Evolutionary conservation across 257 asterid species (phyloP), one percentile per base, ranked within the genome.

Genomic region (Jaltomata sinuosa): DNA sequence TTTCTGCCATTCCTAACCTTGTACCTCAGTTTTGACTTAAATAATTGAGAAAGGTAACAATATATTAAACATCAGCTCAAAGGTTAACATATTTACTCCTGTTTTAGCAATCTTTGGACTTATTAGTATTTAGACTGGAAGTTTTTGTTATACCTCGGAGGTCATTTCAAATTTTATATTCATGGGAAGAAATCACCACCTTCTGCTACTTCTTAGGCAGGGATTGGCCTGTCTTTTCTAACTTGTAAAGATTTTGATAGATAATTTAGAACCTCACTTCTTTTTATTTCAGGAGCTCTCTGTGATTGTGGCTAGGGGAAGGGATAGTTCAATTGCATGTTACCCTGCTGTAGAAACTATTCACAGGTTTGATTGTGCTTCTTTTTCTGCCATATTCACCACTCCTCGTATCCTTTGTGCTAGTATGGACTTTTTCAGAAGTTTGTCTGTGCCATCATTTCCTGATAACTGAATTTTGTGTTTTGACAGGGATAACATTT

Each of bases 341-440:
- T 97, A 94, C 85, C 95, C 98, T 49, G 98, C 91, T 52, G 99
- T 95, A 78, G 99, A 97, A 90, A 95, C 99, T 67, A 89, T 93
- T 57, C 98, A 97, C 91, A 94, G 93, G 98, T 89, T 87, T 83
- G 89, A 81, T 83, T 77, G 52, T 83, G 22, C 83, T 89, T 45
- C 18, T 68, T 67, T 31, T 40, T 11, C 65, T 50, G n/a, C 4
- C n/a, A 14, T 34, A 47, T 67, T 25, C 53, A 61, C 42, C 0
- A 8, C 57, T 80, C 16, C 27, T 57, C 2, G 8, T 57, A n/a
- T 61, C 40, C 12, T 50, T 18, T 62, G 14, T 68, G 74, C 47
- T 64, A 21, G 40, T 45, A 29, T 50, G 79, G 8, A 55, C 21
- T 72, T 55, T 29, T 40, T 21, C 34, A 68, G 2, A 27, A 8